Percentiles rank a stretch among this genome's conserved stretches.
phyloP scores from a whole-genome alignment of 2,329 filamentous ascomycete species.

The Penicillium polonicum region DNA sequence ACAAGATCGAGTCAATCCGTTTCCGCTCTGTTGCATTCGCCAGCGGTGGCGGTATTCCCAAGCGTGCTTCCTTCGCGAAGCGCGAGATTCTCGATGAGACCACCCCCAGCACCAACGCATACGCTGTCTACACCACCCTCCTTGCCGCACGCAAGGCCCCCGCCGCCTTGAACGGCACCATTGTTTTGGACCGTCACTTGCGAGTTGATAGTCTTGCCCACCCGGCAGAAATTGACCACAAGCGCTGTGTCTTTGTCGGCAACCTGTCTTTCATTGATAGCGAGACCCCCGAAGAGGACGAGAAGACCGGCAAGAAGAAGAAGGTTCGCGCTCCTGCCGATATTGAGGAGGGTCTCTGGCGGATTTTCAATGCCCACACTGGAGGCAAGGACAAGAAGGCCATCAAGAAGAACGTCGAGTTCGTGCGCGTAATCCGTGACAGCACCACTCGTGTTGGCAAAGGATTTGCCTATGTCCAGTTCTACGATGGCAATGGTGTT shows the following conservation, averaged over 20 bases:
- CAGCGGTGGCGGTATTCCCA: constrained; percentile 68
- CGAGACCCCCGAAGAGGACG: constrained; percentile 65
- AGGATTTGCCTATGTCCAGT: constrained; percentile 96
- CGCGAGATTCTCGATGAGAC: constrained; percentile 88
- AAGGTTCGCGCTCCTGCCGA: constrained; percentile 77
- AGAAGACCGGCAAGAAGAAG: constrained; percentile 63
- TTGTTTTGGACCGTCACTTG: constrained; percentile 82
- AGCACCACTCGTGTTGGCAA: constrained; percentile 89
- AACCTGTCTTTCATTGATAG: constrained; percentile 96
- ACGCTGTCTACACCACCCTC: constrained; percentile 79
- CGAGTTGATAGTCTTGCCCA: constrained; percentile 89
- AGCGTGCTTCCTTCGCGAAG: constrained; percentile 90
- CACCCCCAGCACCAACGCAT: constrained; percentile 90
- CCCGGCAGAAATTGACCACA: constrained; percentile 76
- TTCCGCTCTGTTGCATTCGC: constrained; percentile 92
- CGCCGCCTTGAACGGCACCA: constrained; percentile 74
- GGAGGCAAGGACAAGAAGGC: constrained; percentile 29
- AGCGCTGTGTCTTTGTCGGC: constrained; percentile 91
- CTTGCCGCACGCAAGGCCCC: constrained; percentile 74
- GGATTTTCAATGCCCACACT: constrained; percentile 41
- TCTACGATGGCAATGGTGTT: constrained; percentile 82
- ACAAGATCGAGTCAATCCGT: constrained; percentile 84
- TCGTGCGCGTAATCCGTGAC: constrained; percentile 87
- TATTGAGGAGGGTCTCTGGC: constrained; percentile 75
- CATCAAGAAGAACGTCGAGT: constrained; percentile 79